Conservation (phyloP, 495 filamentous ascomycete species). For the Xylaria nigripes region DNA sequence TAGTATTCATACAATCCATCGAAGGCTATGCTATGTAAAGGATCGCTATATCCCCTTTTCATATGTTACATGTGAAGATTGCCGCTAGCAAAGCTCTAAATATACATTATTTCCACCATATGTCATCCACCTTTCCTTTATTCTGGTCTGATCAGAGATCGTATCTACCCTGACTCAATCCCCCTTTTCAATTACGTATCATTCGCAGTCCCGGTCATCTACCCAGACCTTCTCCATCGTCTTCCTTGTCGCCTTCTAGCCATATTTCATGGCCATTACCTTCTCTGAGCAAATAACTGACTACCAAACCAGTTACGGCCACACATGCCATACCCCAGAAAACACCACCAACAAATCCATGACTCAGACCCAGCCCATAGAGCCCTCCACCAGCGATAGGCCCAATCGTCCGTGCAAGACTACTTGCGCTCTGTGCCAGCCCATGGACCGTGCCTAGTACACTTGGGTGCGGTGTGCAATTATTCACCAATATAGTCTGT, state of each 20-base stretch:
- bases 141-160: background rate
- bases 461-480: constrained; percentile 71
- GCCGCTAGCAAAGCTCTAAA: too few relatives aligned
- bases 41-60: too few relatives aligned
- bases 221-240: background rate
- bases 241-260: constrained; percentile 53
- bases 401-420: constrained; percentile 63
- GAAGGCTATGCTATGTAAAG: too few relatives aligned
- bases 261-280: constrained; percentile 65
- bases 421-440: constrained; percentile 65
- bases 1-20: too few relatives aligned
- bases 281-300: constrained; percentile 62
- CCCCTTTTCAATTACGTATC: too few relatives aligned
- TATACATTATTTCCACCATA: too few relatives aligned
- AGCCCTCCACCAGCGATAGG: constrained; percentile 63
- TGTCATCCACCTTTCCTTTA: too few relatives aligned
- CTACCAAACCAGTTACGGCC: constrained; percentile 52
- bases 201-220: background rate
- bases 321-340: constrained; percentile 66
- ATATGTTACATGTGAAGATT: too few relatives aligned
- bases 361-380: constrained; percentile 61
- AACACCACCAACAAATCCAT: constrained; percentile 64
- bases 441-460: constrained; percentile 80
- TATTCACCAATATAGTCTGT: constrained; percentile 72
- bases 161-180: too few relatives aligned